These are phyloP conservation scores for Knoxia roxburghii DNA, from an alignment of 257 asterid genomes.

Conservation along the genomic window DNA sequence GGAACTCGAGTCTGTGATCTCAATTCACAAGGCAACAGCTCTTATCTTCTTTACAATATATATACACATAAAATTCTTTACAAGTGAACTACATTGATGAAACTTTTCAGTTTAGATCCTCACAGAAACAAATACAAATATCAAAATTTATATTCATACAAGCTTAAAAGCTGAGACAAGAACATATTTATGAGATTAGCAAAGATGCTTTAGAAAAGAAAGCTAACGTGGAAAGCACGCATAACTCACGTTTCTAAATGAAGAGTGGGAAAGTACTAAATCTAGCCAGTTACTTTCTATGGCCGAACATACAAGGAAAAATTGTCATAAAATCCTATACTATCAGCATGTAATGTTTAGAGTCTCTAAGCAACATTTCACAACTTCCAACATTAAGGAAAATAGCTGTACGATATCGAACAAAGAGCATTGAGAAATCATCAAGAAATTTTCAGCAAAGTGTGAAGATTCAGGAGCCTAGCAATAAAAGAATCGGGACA, in stretches of 20 bases:
- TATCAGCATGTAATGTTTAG: too few species aligned
- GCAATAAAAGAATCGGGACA: neutral
- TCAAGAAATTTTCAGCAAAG: neutral
- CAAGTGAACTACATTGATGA: neutral
- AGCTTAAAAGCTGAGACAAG: neutral
- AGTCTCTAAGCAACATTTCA: neutral
- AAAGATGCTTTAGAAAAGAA: neutral
- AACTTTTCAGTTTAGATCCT: neutral
- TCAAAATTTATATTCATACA: neutral
- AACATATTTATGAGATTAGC: neutral
- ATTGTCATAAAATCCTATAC: neutral
- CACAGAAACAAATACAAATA: neutral
- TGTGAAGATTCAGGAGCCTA: neutral
- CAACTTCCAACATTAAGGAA: neutral
- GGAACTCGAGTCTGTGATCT: too few species aligned
- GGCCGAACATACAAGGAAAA: neutral
- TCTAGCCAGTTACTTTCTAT: neutral
- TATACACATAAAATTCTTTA: neutral
- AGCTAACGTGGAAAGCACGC: neutral
- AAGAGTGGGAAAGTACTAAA: neutral
- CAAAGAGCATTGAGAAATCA: neutral
- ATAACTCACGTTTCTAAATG: neutral
- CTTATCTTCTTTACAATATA: slow-evolving; percentile 1
- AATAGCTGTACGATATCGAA: neutral
- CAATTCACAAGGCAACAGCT: too few species aligned